phyloP scores from a whole-genome alignment of 176 grass and related monocot genomes.

The Cenchrus americanus region DNA sequence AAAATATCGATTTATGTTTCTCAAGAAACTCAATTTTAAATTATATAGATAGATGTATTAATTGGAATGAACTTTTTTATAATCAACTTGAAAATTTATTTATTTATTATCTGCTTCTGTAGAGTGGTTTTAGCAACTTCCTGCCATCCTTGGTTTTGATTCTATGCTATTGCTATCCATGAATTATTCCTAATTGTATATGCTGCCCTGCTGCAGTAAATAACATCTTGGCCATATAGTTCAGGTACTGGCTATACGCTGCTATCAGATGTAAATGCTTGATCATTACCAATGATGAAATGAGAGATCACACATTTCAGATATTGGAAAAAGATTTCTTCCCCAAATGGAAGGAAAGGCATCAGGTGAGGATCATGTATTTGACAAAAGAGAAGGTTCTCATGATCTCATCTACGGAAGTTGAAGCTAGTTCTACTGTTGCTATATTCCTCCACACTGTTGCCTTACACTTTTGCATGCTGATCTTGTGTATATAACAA shows the following conservation, averaged over 20 bases:
- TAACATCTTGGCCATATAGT: conserved; percentile 51
- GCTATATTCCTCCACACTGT: background rate
- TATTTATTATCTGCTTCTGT: background rate
- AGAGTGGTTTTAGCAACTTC: background rate
- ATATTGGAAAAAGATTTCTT: conserved; percentile 69
- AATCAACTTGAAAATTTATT: conserved; percentile 2
- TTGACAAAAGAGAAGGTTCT: background rate
- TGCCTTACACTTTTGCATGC: background rate
- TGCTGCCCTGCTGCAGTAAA: conserved; percentile 37
- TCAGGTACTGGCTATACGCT: conserved; percentile 84
- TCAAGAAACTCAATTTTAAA: background rate
- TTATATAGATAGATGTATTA: background rate
- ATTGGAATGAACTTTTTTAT: conserved; percentile 5
- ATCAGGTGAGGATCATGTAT: conserved; percentile 65
- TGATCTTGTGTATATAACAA: conserved; percentile 1
- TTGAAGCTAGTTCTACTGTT: conserved; percentile 12
- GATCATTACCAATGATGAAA: conserved; percentile 84
- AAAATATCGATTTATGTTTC: background rate
- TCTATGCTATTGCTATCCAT: background rate
- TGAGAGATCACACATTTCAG: conserved; percentile 84
- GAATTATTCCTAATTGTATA: conserved; percentile 19
- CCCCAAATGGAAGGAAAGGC: conserved; percentile 80
- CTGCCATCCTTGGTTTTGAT: conserved; percentile 6
- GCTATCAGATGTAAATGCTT: conserved; percentile 85
- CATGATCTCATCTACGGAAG: background rate